phyloP scores from a whole-genome alignment of 495 filamentous ascomycete genomes.

The Aspergillus ostianus region DNA sequence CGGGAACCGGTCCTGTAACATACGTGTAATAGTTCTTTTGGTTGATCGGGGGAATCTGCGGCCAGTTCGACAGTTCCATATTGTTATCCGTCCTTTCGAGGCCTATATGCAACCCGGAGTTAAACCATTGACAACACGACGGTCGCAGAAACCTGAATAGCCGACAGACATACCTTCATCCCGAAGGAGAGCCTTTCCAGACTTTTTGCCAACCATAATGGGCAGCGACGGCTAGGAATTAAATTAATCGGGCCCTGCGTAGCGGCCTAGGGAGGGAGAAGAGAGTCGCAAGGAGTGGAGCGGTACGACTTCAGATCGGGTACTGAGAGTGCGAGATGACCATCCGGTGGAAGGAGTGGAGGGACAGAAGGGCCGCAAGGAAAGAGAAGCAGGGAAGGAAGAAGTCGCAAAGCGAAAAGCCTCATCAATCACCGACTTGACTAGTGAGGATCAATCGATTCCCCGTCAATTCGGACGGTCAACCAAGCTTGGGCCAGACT shows the following conservation, averaged over 20 bases:
- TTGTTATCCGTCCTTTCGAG: slow-evolving; percentile 96
- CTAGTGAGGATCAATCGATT: too few species aligned
- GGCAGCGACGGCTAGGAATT: background rate
- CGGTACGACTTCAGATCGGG: background rate
- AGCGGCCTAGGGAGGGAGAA: background rate
- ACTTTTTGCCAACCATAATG: slow-evolving; percentile 65
- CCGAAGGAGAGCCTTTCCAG: slow-evolving; percentile 60
- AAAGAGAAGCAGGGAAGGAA: background rate
- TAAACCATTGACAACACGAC: slow-evolving; percentile 1
- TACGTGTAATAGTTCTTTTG: slow-evolving; percentile 99
- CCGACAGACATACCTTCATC: slow-evolving; percentile 53
- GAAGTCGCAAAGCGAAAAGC: too few species aligned
- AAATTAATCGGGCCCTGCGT: background rate
- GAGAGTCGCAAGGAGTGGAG: background rate
- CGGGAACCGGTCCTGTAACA: slow-evolving; percentile 27
- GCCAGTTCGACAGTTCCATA: slow-evolving; percentile 93
- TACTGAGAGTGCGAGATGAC: background rate
- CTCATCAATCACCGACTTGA: too few species aligned
- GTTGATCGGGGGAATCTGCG: slow-evolving; percentile 86
- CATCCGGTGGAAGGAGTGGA: background rate
- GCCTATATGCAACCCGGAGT: slow-evolving; percentile 47
- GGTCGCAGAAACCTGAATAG: background rate
- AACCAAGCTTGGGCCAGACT: slow-evolving; percentile 28
- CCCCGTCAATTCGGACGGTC: background rate
- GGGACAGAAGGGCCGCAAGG: background rate